Evolutionary conservation across 441 rosid genomes (phyloP).

Genomic region (Gossypium trilobum): DNA sequence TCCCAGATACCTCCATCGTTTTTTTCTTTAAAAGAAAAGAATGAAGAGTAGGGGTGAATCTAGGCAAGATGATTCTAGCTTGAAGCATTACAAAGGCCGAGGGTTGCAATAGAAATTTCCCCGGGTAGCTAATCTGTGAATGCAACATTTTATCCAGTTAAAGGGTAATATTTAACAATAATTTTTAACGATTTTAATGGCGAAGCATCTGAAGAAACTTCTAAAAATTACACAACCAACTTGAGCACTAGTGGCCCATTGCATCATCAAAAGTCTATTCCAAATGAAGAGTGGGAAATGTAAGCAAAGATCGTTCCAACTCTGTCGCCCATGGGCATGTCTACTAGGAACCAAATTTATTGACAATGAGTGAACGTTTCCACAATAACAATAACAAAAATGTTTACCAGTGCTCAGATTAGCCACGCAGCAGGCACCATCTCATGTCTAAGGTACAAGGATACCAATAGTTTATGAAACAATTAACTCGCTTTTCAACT

Average conservation of each 20-base stretch:
- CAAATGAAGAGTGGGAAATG: not conserved
- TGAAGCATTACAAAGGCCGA: not conserved
- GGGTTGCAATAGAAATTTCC: not conserved
- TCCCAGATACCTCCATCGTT: not conserved
- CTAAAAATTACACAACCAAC: not conserved
- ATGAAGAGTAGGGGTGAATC: not conserved
- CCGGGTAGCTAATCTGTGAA: not conserved
- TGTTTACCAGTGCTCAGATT: not conserved
- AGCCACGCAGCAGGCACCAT: not conserved
- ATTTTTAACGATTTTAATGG: not conserved
- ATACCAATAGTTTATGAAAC: not conserved
- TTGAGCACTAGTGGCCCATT: not conserved
- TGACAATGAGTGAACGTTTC: not conserved
- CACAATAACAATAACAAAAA: not conserved
- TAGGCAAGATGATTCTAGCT: not conserved
- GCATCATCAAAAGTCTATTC: not conserved
- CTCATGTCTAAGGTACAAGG: not conserved
- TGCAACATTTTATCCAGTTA: not conserved
- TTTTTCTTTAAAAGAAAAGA: not conserved
- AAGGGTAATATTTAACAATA: not conserved
- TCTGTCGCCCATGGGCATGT: not conserved
- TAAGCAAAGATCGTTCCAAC: not conserved
- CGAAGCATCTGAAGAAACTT: not conserved
- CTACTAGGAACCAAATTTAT: not conserved
- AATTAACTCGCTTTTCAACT: not conserved